Conservation (phyloP, 148 eudicot species). For the Vaccinium darrowii region DNA sequence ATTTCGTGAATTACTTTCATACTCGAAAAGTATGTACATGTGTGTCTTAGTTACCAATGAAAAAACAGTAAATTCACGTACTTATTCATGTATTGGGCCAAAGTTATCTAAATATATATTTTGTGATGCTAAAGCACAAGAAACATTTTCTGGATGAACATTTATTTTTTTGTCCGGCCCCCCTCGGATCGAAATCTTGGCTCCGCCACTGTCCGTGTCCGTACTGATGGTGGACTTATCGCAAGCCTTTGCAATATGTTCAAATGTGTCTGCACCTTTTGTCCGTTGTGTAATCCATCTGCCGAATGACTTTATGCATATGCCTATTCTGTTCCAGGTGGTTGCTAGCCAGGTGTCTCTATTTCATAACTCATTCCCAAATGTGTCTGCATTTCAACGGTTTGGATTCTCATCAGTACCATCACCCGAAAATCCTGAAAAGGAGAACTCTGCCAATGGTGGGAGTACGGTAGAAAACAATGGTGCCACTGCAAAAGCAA, state of each 20-base stretch:
- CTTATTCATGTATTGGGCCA: too few relatives aligned
- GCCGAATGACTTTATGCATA: not conserved
- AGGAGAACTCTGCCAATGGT: constrained; percentile 35
- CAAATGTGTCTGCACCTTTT: not conserved
- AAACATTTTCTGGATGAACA: too few relatives aligned
- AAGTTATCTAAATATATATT: too few relatives aligned
- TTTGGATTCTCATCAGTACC: constrained; percentile 75
- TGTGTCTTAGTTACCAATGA: too few relatives aligned
- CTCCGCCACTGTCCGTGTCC: not conserved
- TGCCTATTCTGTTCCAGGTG: constrained; percentile 28
- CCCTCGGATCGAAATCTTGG: too few relatives aligned
- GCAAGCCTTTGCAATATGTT: not conserved
- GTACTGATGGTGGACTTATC: not conserved
- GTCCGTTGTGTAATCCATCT: not conserved
- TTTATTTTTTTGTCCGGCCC: too few relatives aligned
- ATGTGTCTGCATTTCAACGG: constrained; percentile 36
- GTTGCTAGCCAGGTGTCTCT: constrained; percentile 37
- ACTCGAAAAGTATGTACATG: too few relatives aligned
- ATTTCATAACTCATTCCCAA: constrained; percentile 29
- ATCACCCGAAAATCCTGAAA: constrained; percentile 53
- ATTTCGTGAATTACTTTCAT: too few relatives aligned
- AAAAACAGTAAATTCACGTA: too few relatives aligned
- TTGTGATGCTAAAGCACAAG: too few relatives aligned
- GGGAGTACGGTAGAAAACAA: constrained; percentile 31
- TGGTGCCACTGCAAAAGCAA: constrained; percentile 28